Conservation (phyloP, 1,284 basidiomycete species). For the Wallemia hederae region DNA sequence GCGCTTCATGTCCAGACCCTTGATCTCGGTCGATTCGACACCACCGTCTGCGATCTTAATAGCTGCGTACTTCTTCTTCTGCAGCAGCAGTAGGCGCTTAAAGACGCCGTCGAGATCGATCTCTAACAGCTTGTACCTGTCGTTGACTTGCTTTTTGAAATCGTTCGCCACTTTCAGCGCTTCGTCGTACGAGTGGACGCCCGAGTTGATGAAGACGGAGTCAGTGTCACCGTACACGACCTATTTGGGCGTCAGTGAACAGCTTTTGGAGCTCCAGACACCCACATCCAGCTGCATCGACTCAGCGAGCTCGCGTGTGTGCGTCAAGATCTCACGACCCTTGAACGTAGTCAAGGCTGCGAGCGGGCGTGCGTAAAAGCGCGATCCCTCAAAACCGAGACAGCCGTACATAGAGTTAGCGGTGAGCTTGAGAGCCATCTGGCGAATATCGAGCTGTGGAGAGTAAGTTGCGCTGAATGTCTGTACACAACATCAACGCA, state of each 20-base stretch:
- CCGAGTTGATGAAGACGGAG: slow-evolving; percentile 94
- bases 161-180: slow-evolving; percentile 71
- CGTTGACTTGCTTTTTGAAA: slow-evolving; percentile 89
- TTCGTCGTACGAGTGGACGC: slow-evolving; percentile 56
- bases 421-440: slow-evolving; percentile 86
- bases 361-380: slow-evolving; percentile 88
- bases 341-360: slow-evolving; percentile 93
- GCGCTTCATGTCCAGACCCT: slow-evolving; percentile 96
- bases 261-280: neutral
- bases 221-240: slow-evolving; percentile 98
- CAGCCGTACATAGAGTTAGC: slow-evolving; percentile 99
- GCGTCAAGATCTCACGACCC: slow-evolving; percentile 84
- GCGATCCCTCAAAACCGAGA: slow-evolving; percentile 84
- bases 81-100: slow-evolving; percentile 65
- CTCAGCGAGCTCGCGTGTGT: slow-evolving; percentile 77
- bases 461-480: neutral
- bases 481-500: slow-evolving; percentile 15
- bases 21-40: slow-evolving; percentile 56
- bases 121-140: slow-evolving; percentile 76
- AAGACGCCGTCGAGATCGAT: slow-evolving; percentile 92
- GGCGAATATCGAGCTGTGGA: slow-evolving; percentile 75
- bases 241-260: slow-evolving; percentile 19
- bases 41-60: slow-evolving; percentile 62
- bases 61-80: slow-evolving; percentile 99
- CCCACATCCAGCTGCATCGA: slow-evolving; percentile 58